Evolutionary conservation across 73 alveolate genomes (phyloP).

Genomic region (Paramecium tetraurelia): DNA sequence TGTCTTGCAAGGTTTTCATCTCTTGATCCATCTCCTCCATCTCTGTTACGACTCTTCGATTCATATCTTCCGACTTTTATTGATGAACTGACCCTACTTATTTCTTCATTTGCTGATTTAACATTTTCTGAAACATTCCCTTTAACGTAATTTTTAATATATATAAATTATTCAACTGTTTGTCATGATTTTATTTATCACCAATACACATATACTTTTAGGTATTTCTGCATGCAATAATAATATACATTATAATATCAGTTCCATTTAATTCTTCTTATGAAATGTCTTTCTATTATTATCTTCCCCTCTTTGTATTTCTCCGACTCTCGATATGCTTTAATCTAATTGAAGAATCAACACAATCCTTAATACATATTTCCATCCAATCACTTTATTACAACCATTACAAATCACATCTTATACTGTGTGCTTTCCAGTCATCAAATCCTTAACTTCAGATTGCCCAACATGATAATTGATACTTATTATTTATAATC

Average conservation of each 20-base stretch:
- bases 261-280: background rate
- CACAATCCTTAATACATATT: background rate
- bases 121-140: background rate
- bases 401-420: background rate
- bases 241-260: background rate
- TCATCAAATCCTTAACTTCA: background rate
- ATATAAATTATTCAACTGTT: background rate
- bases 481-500: background rate
- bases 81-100: background rate
- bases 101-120: background rate
- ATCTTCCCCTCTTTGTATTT: slow-evolving; percentile 43
- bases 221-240: background rate
- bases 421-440: background rate
- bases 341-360: background rate
- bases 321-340: background rate
- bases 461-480: background rate
- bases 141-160: background rate
- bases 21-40: background rate
- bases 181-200: background rate
- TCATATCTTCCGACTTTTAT: background rate
- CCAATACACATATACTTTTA: background rate
- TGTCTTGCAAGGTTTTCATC: background rate
- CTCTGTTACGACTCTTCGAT: slow-evolving; percentile 2
- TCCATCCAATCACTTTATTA: slow-evolving; percentile 29
- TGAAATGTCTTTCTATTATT: background rate